phyloP scores from a whole-genome alignment of 2,329 filamentous ascomycete species.

The Tricladium varicosporioides region DNA sequence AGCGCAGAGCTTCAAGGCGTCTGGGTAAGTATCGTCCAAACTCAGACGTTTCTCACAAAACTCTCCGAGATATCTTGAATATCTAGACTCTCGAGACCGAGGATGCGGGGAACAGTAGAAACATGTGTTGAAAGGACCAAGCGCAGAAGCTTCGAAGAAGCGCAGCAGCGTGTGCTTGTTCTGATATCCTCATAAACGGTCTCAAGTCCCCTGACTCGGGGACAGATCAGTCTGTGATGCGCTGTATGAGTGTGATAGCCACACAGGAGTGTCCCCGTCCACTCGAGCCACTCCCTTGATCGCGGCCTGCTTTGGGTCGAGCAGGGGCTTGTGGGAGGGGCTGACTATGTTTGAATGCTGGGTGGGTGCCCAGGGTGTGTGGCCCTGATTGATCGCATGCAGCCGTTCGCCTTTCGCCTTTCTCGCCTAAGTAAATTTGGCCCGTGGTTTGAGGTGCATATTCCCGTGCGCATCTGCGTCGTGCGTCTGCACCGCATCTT shows the following conservation, averaged over 20 bases:
- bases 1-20: too few relatives aligned
- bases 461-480: background rate
- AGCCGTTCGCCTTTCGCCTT: background rate
- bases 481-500: background rate
- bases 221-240: too few relatives aligned
- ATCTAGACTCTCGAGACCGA: background rate
- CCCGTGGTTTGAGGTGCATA: slow-evolving; percentile 1
- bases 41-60: too few relatives aligned
- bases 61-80: too few relatives aligned
- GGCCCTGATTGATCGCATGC: background rate
- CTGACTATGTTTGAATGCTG: background rate
- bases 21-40: too few relatives aligned
- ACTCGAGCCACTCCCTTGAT: too few relatives aligned
- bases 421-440: background rate
- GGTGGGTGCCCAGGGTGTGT: background rate
- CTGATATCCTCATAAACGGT: background rate
- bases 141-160: background rate
- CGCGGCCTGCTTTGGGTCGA: too few relatives aligned
- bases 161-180: background rate
- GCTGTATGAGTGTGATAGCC: too few relatives aligned
- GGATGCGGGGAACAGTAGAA: background rate
- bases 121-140: background rate
- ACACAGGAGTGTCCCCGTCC: too few relatives aligned
- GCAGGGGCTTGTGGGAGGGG: background rate
- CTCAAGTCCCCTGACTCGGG: too few relatives aligned